Conservation (phyloP, 2,329 filamentous ascomycete species). For the Plenodomus tracheiphilus region DNA sequence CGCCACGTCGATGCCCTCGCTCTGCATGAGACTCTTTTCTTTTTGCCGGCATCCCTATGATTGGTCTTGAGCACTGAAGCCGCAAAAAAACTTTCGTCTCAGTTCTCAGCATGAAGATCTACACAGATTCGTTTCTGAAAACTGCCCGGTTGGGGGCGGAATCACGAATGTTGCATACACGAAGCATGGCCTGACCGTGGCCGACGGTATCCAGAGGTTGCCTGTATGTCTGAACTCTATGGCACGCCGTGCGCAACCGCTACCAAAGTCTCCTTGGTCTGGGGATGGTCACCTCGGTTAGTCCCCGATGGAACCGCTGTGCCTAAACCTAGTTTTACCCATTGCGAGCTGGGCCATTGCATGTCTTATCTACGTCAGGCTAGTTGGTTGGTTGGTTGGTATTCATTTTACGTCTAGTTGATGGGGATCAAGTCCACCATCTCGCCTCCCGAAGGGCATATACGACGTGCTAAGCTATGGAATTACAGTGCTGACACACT, state of each 20-base stretch:
- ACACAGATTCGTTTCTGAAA: not conserved
- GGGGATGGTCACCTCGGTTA: too few species aligned
- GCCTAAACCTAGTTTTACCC: not conserved
- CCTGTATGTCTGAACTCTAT: not conserved
- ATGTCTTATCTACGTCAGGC: not conserved
- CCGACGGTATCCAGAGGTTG: slow-evolving; percentile 1
- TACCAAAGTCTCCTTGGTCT: not conserved
- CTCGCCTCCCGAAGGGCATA: too few species aligned
- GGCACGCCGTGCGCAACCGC: not conserved
- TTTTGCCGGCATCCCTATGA: not conserved
- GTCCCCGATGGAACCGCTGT: not conserved
- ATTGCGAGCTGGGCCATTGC: not conserved
- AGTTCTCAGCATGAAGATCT: not conserved
- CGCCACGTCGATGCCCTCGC: not conserved
- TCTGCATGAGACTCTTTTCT: not conserved
- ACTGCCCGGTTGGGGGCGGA: not conserved
- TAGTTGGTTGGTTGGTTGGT: too few species aligned
- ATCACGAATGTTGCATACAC: not conserved
- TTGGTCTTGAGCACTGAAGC: not conserved
- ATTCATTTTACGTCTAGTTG: too few species aligned
- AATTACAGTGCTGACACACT: too few species aligned
- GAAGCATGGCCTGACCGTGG: not conserved
- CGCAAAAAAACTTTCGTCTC: not conserved
- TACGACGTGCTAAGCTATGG: too few species aligned
- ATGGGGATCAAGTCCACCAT: too few species aligned